Evolutionary conservation across 2,329 filamentous ascomycete species (phyloP).

Genomic region (Fusarium hostae): DNA sequence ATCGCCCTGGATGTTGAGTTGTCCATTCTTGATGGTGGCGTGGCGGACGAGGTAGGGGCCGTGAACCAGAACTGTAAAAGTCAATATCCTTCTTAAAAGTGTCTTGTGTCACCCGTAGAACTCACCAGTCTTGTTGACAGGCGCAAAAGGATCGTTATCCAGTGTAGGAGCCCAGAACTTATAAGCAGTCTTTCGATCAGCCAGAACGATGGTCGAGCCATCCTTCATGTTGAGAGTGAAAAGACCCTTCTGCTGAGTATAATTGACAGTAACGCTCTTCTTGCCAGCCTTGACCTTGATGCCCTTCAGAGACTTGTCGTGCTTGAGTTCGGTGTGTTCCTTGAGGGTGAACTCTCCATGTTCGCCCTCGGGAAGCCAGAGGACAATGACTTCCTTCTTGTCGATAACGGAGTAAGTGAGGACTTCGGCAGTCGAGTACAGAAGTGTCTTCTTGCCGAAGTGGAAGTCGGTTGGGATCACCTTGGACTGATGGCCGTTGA

Average conservation of each 20-base stretch:
- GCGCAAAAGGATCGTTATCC: constrained; percentile 58
- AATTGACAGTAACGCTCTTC: constrained; percentile 56
- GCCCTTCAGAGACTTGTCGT: constrained; percentile 49
- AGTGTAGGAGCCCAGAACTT: constrained; percentile 66
- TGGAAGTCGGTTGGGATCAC: constrained; percentile 69
- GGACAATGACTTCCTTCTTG: constrained; percentile 57
- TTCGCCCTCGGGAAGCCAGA: constrained; percentile 66
- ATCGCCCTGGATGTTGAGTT: constrained; percentile 59
- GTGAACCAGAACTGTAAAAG: constrained; percentile 57
- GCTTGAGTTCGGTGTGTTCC: constrained; percentile 38
- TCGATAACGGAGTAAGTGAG: constrained; percentile 63
- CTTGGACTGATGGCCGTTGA: constrained; percentile 71
- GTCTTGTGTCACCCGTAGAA: fast-evolving
- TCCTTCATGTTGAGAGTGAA: constrained; percentile 60
- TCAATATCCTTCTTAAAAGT: not conserved
- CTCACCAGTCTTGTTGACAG: constrained; percentile 58
- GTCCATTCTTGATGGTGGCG: constrained; percentile 51
- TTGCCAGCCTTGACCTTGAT: constrained; percentile 55
- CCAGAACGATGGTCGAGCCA: constrained; percentile 60
- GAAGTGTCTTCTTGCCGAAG: constrained; percentile 61
- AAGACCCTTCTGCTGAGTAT: constrained; percentile 60
- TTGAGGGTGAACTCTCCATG: constrained; percentile 64
- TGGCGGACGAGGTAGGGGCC: constrained; percentile 64
- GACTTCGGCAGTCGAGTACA: constrained; percentile 67
- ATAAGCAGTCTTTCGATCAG: constrained; percentile 66